Evolutionary conservation across 768 basidiomycete genomes (phyloP), one percentile per base, ranked within the genome.

Genomic region (Amanita subjunquillea): DNA sequence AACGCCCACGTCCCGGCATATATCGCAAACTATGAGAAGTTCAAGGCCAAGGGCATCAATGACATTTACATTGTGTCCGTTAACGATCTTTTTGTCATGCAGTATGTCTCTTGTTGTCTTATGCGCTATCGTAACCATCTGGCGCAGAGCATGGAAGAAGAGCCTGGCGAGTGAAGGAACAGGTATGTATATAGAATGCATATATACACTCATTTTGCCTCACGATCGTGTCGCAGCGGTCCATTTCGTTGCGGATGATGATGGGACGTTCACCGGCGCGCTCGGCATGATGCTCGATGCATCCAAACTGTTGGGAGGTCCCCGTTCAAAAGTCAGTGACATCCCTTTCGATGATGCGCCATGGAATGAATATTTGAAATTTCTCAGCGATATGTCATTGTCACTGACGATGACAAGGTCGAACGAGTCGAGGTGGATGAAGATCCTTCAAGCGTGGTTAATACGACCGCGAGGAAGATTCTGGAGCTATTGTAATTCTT

Each of bases 1-100:
- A 70, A 67, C 8, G 3, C n/a, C 36, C 83, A 87, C 58, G 66
- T 83, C 22, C 17, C 17, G 17, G 17, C 17, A 8, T 92, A 85
- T 69, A 76, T 91, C 57, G 63, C 75, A 51, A 73, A 74, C 50
- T 85, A 78, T 65, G 75, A 82, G 12, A 71, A 82, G 61, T 87
- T 87, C 78, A 82, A 82, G 68, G 77, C 71, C 3, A 91, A 89
- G 66, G 91, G 87, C 9, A 69, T 91, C 60, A 75, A 79, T 54
- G 73, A 78, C 48, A 77, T 90, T 55, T 85, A 81, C 56, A 76
- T 92, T 51, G 67, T 93, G 51, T 71, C 81, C 23, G 83, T 88
- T 53, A 93, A 93, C 64, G 91, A 94, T 62, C 74, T 76, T 6
- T 92, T 86, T 60, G 85, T 87, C 42, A 79, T 74, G 54, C 77